These are phyloP conservation scores for Trametes elegans DNA, from an alignment of 768 basidiomycete genomes.

Conservation along the genomic window DNA sequence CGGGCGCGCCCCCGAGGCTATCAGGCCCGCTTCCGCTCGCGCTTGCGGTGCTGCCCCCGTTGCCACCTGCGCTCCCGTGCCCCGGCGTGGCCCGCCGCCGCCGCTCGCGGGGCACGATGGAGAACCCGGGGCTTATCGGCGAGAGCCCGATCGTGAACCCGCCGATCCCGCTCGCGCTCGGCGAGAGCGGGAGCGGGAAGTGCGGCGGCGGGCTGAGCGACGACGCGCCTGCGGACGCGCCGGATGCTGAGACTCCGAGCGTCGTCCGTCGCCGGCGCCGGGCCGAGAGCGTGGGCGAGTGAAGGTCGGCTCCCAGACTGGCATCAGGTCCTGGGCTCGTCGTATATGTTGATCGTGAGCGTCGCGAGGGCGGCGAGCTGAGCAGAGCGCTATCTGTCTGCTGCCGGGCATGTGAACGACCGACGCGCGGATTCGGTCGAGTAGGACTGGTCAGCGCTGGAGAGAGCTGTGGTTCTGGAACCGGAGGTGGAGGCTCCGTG, in stretches of 20 bases:
- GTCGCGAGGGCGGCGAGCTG: slow-evolving; percentile 7
- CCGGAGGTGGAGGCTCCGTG: slow-evolving; percentile 18
- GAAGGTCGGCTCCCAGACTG: not conserved
- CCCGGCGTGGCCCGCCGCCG: slow-evolving; percentile 43
- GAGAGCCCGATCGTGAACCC: slow-evolving; percentile 78
- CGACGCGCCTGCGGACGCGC: not conserved
- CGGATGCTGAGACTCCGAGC: slow-evolving; percentile 13
- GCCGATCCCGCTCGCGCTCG: slow-evolving; percentile 23
- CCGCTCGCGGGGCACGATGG: slow-evolving; percentile 56
- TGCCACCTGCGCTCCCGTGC: slow-evolving; percentile 24
- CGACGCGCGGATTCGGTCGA: not conserved
- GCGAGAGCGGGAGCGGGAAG: slow-evolving; percentile 22
- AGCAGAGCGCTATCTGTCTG: slow-evolving; percentile 24
- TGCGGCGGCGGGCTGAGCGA: slow-evolving; percentile 8
- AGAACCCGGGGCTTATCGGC: slow-evolving; percentile 75
- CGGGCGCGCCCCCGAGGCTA: not conserved
- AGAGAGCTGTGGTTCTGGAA: slow-evolving; percentile 12
- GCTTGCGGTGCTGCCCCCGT: slow-evolving; percentile 2
- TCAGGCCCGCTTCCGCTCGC: not conserved
- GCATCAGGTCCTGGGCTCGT: slow-evolving; percentile 10
- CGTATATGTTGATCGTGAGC: slow-evolving; percentile 17
- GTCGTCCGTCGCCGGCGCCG: slow-evolving; percentile 17
- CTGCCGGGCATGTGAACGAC: slow-evolving; percentile 7
- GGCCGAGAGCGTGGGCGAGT: not conserved
- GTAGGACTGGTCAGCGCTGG: slow-evolving; percentile 1